Base-by-base conservation (phyloP, 1,284 basidiomycete genomes). In the Xerocomus amazonicus region DNA sequence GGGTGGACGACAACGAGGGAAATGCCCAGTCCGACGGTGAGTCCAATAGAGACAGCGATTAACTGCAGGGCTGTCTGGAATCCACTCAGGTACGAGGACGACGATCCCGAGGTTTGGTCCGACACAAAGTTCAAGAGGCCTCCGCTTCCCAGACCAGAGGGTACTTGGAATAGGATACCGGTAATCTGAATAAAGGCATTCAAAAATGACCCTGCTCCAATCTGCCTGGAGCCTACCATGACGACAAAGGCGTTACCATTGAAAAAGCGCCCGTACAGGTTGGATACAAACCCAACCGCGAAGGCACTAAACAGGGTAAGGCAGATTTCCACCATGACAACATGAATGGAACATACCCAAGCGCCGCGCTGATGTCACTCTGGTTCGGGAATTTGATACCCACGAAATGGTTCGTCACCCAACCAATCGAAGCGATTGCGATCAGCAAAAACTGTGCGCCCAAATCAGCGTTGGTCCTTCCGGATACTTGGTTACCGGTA, bases 101-200 rank as follows among this genome's bases (percentile, higher is more conserved):
- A 66, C n/a, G 74, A 73, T 3, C 68, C 70, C 4, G 74, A 67
- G 19, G 80, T 75, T 53, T 78, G 73, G 57, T 78, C 70, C 42
- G 77, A 76, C 6, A 81, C 86, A 62, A 89, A 91, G 55, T 81
- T 82, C 57, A 94, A 76, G n/a, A 95, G 77, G 33, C 92, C 90
- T 26, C 88, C 87, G 50, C 84, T 89, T 6, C 85, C 83, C n/a
- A 94, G 76, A 47, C 91, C 92, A 10, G 87, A 89, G 0, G 91
- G 92, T 1, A 95, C 78, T 71, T 95, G 92, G 70, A 93, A 90
- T 14, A 94, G 73, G 49, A 94, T 90, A 42, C 90, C 89, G 0
- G 84, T 87, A 54, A 87, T 83, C 81, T 84, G 16, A 9, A 29
- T 28, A 36, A 14, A 26, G 26, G 9, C 26, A 28, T 17, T 43